phyloP scores from a whole-genome alignment of 495 filamentous ascomycete species.

The Hypomontagnella monticulosa region DNA sequence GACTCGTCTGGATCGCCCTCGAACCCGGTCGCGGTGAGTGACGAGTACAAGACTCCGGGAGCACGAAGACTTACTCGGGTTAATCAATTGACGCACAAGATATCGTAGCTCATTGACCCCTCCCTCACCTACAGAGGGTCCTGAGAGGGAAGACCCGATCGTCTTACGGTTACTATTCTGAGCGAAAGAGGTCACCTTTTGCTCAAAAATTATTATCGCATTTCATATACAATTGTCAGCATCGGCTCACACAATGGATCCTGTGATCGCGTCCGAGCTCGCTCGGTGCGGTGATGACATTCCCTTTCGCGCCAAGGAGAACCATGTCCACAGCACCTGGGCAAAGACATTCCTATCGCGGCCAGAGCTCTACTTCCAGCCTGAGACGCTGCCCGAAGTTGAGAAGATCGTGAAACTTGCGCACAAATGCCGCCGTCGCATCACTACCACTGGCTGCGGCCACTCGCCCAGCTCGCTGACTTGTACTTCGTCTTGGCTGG shows the following conservation, averaged over 20 bases:
- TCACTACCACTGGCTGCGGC: slow-evolving; percentile 83
- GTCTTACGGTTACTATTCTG: slow-evolving; percentile 18
- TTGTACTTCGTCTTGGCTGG: slow-evolving; percentile 92
- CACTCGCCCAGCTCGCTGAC: slow-evolving; percentile 95
- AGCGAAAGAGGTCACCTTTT: slow-evolving; percentile 1
- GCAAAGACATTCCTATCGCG: slow-evolving; percentile 87
- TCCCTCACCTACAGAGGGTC: not conserved
- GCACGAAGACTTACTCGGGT: not conserved
- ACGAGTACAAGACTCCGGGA: not conserved
- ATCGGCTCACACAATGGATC: slow-evolving; percentile 44
- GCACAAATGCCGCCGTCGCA: slow-evolving; percentile 77
- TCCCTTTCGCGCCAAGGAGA: slow-evolving; percentile 77
- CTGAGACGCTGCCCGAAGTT: slow-evolving; percentile 79
- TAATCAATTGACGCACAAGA: slow-evolving; percentile 8
- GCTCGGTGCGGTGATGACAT: slow-evolving; percentile 52
- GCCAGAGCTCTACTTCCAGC: slow-evolving; percentile 90
- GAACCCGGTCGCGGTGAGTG: slow-evolving; percentile 20
- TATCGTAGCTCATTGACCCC: slow-evolving; percentile 13
- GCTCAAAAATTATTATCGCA: slow-evolving; percentile 1
- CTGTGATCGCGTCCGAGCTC: slow-evolving; percentile 48
- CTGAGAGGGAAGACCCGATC: slow-evolving; percentile 19
- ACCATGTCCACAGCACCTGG: slow-evolving; percentile 93
- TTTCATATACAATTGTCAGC: slow-evolving; percentile 3
- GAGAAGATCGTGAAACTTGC: slow-evolving; percentile 84
- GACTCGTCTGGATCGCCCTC: slow-evolving; percentile 1